phyloP scores from a whole-genome alignment of 2,329 filamentous ascomycete genomes.

The Fusarium xyrophilum region DNA sequence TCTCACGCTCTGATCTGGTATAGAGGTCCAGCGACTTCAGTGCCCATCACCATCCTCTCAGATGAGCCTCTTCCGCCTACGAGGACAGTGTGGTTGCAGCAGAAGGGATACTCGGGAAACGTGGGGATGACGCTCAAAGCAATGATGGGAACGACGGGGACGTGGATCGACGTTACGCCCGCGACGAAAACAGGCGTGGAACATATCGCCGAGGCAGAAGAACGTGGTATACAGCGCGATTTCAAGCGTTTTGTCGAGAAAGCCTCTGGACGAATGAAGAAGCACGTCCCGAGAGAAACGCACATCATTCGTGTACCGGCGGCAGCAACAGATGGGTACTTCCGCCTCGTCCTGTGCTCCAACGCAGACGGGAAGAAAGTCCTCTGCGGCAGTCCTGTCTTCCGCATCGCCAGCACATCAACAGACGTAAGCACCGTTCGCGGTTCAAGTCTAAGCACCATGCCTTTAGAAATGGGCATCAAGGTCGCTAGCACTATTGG shows the following conservation, averaged over 20 bases:
- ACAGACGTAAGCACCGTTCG: conserved; percentile 66
- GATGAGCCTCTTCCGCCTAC: conserved; percentile 62
- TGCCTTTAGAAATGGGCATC: conserved; percentile 71
- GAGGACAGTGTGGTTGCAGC: conserved; percentile 71
- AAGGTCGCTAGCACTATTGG: conserved; percentile 62
- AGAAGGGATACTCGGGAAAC: conserved; percentile 71
- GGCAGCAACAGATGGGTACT: conserved; percentile 70
- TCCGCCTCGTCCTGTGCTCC: conserved; percentile 69
- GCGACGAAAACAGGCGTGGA: conserved; percentile 52
- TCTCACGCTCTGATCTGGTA: conserved; percentile 71
- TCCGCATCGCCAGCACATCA: conserved; percentile 72
- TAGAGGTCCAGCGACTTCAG: conserved; percentile 67
- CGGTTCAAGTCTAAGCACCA: conserved; percentile 68
- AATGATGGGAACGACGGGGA: conserved; percentile 62
- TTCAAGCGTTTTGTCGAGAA: conserved; percentile 69
- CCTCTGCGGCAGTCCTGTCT: conserved; percentile 71
- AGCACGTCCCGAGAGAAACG: conserved; percentile 66
- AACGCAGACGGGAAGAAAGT: conserved; percentile 56
- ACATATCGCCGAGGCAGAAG: conserved; percentile 62
- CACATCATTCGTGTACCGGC: conserved; percentile 70
- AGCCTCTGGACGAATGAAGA: conserved; percentile 52
- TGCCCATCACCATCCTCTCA: conserved; percentile 70
- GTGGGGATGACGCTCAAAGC: conserved; percentile 72
- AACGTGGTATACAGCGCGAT: conserved; percentile 72
- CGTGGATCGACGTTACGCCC: conserved; percentile 75